Evolutionary conservation across 2,329 filamentous ascomycete genomes (phyloP), one percentile per base, ranked within the genome.

Genomic region (Xylaria sp.): DNA sequence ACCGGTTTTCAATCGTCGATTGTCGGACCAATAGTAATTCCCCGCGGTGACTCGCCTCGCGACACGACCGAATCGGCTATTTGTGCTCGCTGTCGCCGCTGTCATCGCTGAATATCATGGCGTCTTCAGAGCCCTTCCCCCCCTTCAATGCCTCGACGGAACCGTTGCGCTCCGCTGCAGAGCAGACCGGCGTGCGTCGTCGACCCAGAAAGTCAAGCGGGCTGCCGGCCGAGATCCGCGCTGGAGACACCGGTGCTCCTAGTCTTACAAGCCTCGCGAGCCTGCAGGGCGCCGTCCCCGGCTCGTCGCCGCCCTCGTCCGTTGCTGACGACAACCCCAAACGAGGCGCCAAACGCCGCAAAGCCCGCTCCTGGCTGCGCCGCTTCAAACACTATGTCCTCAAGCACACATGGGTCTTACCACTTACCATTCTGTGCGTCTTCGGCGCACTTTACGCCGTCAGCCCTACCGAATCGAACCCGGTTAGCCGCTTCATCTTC

Each of bases 401-500:
- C 75, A 90, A 88, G 80, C 87, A 89, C 79, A 90, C 88, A 56
- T 91, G 85, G 81, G 82, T 86, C 68, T 79, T 89, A 41, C 94
- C 95, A 28, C 87, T 96, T 67, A 80, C 92, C 73, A 82, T 97
- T 67, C 81, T 93, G 67, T 70, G 86, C 68, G 76, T 90, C 77
- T 85, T 94, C 77, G 82, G 92, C 69, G 81, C 85, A 59, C 85
- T 89, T 70, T 98, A 95, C 82, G 88, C 89, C 73, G 79, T 93
- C 77, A 91, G 94, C 78, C 95, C 94, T 5, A 89, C 87, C 75
- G 85, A 90, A 70, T 89, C 91, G 67, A 98, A 98, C 80, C 92
- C 92, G 13, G 80, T 97, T 72, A 87, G 93, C 82, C 87, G 86
- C 81, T 94, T 94, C 80, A 90, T 98, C 80, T 97, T 97, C 86